These are phyloP conservation scores for Xylariaceae sp. DNA, from an alignment of 2,329 filamentous ascomycete species.

Conservation along the genomic window DNA sequence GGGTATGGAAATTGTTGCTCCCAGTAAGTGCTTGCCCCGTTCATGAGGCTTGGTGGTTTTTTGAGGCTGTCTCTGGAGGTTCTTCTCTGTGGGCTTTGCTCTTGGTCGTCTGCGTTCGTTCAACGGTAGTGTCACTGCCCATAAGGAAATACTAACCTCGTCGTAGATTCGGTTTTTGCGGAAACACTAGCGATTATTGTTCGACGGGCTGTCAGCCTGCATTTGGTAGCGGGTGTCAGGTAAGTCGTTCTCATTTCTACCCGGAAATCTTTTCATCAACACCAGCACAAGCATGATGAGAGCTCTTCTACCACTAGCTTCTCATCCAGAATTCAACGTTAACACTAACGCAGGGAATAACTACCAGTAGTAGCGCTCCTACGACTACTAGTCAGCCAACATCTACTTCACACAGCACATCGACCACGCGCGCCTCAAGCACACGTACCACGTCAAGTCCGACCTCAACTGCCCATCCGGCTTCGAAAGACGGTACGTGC, in stretches of 20 bases:
- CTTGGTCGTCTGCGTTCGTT: neutral
- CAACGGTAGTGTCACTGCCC: neutral
- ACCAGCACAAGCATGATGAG: neutral
- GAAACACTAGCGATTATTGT: constrained; percentile 48
- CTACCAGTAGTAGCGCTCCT: neutral
- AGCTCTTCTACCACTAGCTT: neutral
- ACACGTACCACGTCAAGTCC: constrained; percentile 26
- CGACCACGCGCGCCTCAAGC: constrained; percentile 23
- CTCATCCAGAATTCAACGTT: too few relatives aligned
- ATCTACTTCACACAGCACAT: constrained; percentile 11
- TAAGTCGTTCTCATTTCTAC: constrained; percentile 23
- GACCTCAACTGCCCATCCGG: constrained; percentile 25
- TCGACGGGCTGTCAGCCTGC: constrained; percentile 46
- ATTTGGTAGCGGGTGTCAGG: constrained; percentile 41
- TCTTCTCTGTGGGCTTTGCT: neutral
- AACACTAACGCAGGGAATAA: neutral
- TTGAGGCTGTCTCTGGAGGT: neutral
- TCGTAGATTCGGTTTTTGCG: constrained; percentile 44
- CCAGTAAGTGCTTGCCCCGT: constrained; percentile 30
- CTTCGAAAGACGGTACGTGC: constrained; percentile 31
- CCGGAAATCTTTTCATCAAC: neutral
- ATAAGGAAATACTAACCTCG: constrained; percentile 20
- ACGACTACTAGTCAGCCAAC: constrained; percentile 4
- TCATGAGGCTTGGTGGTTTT: neutral
- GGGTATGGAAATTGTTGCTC: constrained; percentile 41